Conservation (phyloP, 371 early-diverging fungal species). For the Haplosporangium sp. region DNA sequence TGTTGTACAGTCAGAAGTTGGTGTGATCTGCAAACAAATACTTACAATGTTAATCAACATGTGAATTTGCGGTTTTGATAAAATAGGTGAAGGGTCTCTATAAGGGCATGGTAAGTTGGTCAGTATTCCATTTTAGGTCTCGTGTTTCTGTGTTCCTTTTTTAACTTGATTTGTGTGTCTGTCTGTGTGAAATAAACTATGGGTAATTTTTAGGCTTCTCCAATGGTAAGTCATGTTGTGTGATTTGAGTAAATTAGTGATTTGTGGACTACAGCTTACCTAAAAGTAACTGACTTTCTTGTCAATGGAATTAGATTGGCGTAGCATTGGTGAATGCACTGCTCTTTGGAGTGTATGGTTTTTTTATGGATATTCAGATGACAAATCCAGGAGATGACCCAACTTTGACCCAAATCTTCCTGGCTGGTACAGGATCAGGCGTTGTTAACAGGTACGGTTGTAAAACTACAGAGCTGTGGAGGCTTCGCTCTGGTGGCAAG, state of each 20-base stretch:
- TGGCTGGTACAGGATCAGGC: slow-evolving; percentile 76
- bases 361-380: slow-evolving; percentile 64
- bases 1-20: slow-evolving; percentile 6
- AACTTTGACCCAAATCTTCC: slow-evolving; percentile 61
- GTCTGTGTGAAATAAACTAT: not conserved
- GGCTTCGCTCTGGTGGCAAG: not conserved
- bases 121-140: not conserved
- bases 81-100: slow-evolving; percentile 68
- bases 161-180: not conserved
- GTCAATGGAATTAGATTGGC: slow-evolving; percentile 60
- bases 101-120: slow-evolving; percentile 72
- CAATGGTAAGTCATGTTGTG: slow-evolving; percentile 33
- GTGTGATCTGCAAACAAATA: not conserved
- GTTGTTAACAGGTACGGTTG: slow-evolving; percentile 66
- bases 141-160: not conserved
- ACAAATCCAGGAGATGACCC: slow-evolving; percentile 42
- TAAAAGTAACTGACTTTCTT: not conserved
- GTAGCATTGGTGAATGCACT: slow-evolving; percentile 75
- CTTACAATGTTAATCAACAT: not conserved
- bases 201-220: slow-evolving; percentile 28
- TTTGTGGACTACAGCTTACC: not conserved
- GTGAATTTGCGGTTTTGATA: not conserved
- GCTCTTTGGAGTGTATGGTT: slow-evolving; percentile 76
- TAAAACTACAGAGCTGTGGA: not conserved
- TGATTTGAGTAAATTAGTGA: slow-evolving; percentile 8